phyloP scores from a whole-genome alignment of 371 early-diverging fungal genomes.

The Zychaea mexicana region DNA sequence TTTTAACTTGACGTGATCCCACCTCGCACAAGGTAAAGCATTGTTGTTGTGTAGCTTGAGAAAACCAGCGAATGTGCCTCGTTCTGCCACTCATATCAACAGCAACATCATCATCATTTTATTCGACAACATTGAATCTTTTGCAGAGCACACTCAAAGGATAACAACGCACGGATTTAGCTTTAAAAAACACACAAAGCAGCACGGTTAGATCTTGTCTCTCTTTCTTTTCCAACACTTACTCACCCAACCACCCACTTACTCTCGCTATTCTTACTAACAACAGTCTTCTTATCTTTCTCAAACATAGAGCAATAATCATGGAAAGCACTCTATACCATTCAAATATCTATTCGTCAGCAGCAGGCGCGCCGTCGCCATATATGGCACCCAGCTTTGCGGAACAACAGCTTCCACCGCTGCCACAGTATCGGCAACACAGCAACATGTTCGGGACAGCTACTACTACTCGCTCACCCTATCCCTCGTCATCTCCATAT shows the following conservation, averaged over 20 bases:
- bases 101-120: not conserved
- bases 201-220: not conserved
- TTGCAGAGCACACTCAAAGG: too few relatives aligned
- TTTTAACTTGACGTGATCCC: conserved; percentile 16
- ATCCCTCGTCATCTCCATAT: not conserved
- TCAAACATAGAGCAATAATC: not conserved
- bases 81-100: not conserved
- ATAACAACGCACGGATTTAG: conserved; percentile 6
- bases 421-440: conserved; percentile 27
- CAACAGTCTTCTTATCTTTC: not conserved
- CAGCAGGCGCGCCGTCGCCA: conserved; percentile 17
- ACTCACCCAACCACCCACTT: too few relatives aligned
- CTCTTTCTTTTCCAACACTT: conserved; percentile 4
- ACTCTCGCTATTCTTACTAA: not conserved
- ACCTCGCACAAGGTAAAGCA: conserved; percentile 52
- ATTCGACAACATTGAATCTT: too few relatives aligned
- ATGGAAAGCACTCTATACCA: conserved; percentile 47
- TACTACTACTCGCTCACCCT: conserved; percentile 21
- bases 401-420: conserved; percentile 20
- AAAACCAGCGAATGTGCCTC: conserved; percentile 1
- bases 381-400: conserved; percentile 20
- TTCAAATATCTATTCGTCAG: conserved; percentile 32
- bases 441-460: conserved; percentile 20
- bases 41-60: not conserved
- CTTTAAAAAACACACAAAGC: not conserved